Evolutionary conservation across 1,139 yeast genomes (phyloP).

Genomic region (Geotrichum carabidarum): DNA sequence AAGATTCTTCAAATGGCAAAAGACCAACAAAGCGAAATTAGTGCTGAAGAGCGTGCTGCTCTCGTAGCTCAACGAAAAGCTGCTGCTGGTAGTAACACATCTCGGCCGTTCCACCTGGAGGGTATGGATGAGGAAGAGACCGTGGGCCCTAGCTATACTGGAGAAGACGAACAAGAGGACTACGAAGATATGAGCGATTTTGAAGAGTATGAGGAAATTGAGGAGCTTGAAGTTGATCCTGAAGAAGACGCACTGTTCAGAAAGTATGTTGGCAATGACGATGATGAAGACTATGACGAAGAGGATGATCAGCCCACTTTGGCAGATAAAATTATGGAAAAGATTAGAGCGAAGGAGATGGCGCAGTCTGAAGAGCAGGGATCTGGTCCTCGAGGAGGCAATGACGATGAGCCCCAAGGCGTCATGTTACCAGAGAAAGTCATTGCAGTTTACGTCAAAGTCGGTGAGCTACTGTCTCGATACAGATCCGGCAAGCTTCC

Average conservation of each 20-base stretch:
- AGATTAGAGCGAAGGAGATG: slow-evolving; percentile 67
- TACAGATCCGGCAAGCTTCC: slow-evolving; percentile 96
- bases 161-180: slow-evolving; percentile 33
- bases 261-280: slow-evolving; percentile 36
- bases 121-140: slow-evolving; percentile 16
- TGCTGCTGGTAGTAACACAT: slow-evolving; percentile 5
- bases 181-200: slow-evolving; percentile 40
- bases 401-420: slow-evolving; percentile 38
- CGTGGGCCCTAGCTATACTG: slow-evolving; percentile 5
- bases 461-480: slow-evolving; percentile 80
- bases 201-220: slow-evolving; percentile 46
- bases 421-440: slow-evolving; percentile 93
- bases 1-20: slow-evolving; percentile 82
- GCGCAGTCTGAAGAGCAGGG: slow-evolving; percentile 24
- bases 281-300: slow-evolving; percentile 47
- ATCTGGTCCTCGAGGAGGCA: slow-evolving; percentile 26
- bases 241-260: slow-evolving; percentile 42
- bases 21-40: slow-evolving; percentile 87
- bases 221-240: slow-evolving; percentile 48
- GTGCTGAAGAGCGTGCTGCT: slow-evolving; percentile 46
- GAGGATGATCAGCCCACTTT: slow-evolving; percentile 61
- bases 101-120: slow-evolving; percentile 4
- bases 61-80: slow-evolving; percentile 9
- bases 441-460: slow-evolving; percentile 86
- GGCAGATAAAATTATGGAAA: slow-evolving; percentile 89